Conservation (phyloP, 2,329 filamentous ascomycete genomes). For the Penicillium sp. region DNA sequence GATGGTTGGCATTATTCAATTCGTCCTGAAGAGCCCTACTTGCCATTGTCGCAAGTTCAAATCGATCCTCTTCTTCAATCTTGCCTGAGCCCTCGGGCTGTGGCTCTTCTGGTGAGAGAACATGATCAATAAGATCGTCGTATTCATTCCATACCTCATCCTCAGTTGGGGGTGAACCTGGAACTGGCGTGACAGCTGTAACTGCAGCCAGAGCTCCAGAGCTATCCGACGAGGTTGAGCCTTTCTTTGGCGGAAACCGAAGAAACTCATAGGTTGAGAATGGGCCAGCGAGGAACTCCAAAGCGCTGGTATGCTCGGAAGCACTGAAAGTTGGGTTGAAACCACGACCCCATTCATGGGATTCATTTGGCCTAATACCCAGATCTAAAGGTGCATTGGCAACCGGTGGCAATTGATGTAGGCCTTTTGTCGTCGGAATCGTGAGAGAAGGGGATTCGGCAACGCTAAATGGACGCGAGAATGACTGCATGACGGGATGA, state of each 20-base stretch:
- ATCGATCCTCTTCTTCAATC: slow-evolving; percentile 27
- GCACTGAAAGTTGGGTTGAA: slow-evolving; percentile 37
- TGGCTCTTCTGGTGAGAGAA: slow-evolving; percentile 50
- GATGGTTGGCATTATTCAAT: slow-evolving; percentile 25
- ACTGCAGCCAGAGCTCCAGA: slow-evolving; percentile 62
- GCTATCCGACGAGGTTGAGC: slow-evolving; percentile 67
- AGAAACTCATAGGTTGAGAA: slow-evolving; percentile 63
- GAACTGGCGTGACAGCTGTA: slow-evolving; percentile 64
- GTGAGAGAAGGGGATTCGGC: slow-evolving; percentile 45
- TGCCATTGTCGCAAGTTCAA: slow-evolving; percentile 40
- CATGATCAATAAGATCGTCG: slow-evolving; percentile 78
- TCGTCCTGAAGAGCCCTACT: slow-evolving; percentile 41
- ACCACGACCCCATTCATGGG: slow-evolving; percentile 27
- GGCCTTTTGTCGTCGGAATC: slow-evolving; percentile 27
- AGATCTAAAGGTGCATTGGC: slow-evolving; percentile 20
- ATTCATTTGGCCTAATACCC: slow-evolving; percentile 16
- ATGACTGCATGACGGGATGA: slow-evolving; percentile 71
- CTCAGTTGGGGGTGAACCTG: slow-evolving; percentile 64
- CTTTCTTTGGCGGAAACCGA: slow-evolving; percentile 69
- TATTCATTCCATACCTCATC: slow-evolving; percentile 96
- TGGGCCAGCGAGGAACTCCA: slow-evolving; percentile 38
- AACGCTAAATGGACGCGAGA: slow-evolving; percentile 75
- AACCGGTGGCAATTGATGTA: slow-evolving; percentile 24
- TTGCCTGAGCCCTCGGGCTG: slow-evolving; percentile 18
- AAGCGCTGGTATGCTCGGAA: slow-evolving; percentile 29